phyloP scores from a whole-genome alignment of 1,139 yeast species.

The Diutina neorugosa region DNA sequence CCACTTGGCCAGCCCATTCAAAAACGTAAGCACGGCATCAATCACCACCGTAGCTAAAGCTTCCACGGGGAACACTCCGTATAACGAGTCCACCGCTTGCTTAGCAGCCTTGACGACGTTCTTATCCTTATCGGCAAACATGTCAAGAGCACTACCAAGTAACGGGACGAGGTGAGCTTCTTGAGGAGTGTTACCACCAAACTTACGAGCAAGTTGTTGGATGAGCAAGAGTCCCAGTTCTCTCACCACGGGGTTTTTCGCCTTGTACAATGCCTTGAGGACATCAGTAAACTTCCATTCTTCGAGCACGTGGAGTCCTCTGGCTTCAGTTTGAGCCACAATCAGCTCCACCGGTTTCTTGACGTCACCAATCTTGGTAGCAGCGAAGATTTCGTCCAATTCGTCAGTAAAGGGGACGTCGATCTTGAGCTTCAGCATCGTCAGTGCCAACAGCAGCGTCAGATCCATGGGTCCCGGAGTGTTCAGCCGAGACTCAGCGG shows the following conservation, averaged over 20 bases:
- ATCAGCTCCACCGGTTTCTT: conserved; percentile 49
- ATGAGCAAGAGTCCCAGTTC: conserved; percentile 64
- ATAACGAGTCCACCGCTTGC: conserved; percentile 52
- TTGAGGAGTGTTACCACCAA: conserved; percentile 57
- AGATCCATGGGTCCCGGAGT: conserved; percentile 20
- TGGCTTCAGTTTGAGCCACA: conserved; percentile 31
- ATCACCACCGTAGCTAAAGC: conserved; percentile 64
- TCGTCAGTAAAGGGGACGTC: conserved; percentile 59
- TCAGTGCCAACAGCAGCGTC: conserved; percentile 43
- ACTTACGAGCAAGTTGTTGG: conserved; percentile 53
- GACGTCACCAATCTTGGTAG: conserved; percentile 51
- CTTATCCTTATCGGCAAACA: conserved; percentile 75
- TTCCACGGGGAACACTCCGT: conserved; percentile 64
- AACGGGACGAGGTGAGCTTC: conserved; percentile 63
- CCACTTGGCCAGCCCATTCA: conserved; percentile 86
- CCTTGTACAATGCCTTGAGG: conserved; percentile 51
- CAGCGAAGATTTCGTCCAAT: conserved; percentile 43
- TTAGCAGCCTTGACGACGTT: conserved; percentile 77
- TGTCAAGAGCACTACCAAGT: conserved; percentile 47
- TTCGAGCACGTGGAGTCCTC: conserved; percentile 35
- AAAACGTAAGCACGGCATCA: conserved; percentile 46
- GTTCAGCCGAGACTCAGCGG: conserved; percentile 8
- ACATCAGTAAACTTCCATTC: conserved; percentile 61
- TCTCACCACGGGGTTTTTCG: conserved; percentile 64
- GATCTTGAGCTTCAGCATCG: conserved; percentile 48